Conservation (phyloP, 495 filamentous ascomycete species). For the Podospora didyma region DNA sequence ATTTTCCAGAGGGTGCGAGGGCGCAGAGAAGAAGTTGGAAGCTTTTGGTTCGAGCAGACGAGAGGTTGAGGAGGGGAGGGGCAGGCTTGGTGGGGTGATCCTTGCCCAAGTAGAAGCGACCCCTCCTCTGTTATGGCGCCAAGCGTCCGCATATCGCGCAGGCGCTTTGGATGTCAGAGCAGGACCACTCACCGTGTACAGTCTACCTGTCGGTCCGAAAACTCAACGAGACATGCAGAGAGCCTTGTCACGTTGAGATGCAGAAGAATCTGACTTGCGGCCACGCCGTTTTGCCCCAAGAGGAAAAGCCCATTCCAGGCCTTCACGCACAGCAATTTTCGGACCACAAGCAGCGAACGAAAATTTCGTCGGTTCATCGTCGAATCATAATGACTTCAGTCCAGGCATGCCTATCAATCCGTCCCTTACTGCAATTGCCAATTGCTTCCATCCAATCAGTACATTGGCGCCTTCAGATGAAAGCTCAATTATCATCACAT, state of each 20-base stretch:
- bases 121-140: constrained; percentile 17
- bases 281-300: background rate
- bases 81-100: constrained; percentile 32
- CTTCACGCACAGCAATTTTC: background rate
- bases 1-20: background rate
- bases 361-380: background rate
- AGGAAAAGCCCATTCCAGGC: background rate
- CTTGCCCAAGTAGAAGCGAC: constrained; percentile 14
- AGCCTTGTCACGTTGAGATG: background rate
- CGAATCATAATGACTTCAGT: background rate
- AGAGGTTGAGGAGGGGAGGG: constrained; percentile 22
- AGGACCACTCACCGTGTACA: background rate
- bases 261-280: background rate
- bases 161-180: background rate
- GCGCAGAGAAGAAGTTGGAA: constrained; percentile 10
- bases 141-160: constrained; percentile 8
- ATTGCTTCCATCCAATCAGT: too few relatives aligned
- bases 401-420: background rate
- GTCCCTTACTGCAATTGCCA: too few relatives aligned
- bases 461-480: too few relatives aligned
- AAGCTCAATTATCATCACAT: background rate
- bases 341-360: background rate
- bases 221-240: background rate
- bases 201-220: background rate
- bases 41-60: constrained; percentile 17